Base-by-base conservation (phyloP, 768 basidiomycete species). In the Cystofilobasidium macerans region DNA sequence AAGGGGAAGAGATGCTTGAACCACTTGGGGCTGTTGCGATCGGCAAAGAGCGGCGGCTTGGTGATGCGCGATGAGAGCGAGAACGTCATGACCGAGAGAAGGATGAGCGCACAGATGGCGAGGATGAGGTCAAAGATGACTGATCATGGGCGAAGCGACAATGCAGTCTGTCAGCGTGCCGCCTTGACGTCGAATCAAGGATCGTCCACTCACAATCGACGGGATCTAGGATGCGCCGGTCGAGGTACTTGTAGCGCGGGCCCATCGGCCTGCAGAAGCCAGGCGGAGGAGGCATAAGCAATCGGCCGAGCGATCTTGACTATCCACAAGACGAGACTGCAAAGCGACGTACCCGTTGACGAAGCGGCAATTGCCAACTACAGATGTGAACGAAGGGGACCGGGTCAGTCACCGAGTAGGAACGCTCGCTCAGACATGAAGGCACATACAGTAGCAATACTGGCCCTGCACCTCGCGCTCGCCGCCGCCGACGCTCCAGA, bases 241-340 rank as follows among this genome's bases (percentile, higher is more conserved):
- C 67, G 28, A 68, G 67, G 30, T 58, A 68, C 56, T 68, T 68
- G 67, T 68, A 68, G 2, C 67, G 33, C 16, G 67, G 67, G 16
- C 67, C 67, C 56, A 68, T 47, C 12, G 67, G 67, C 8, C 65
- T 65, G 57, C 26, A 33, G 11, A 30, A n/a, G n/a, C 16, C 28
- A 43, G 35, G 16, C 30, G 24, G 28, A 1, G 40, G 20, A 1
- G 32, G 2, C 8, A 36, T 38, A 33, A 40, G 33, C 38, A 38
- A 3, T 2, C 35, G n/a, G n/a, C 20, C 11, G 32, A 24, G 32
- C 24, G 33, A 6, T 36, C 0, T 5, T 0, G 12, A 2, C 14
- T 0, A 26, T 3, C 36, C 3, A 24, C 35, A n/a, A 32, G 51
- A 9, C 5, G 3, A 22, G 38, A 28, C 24, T 28, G 24, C 32